Conservation (phyloP, 1,284 basidiomycete genomes). For the Takashimella tepidaria region DNA sequence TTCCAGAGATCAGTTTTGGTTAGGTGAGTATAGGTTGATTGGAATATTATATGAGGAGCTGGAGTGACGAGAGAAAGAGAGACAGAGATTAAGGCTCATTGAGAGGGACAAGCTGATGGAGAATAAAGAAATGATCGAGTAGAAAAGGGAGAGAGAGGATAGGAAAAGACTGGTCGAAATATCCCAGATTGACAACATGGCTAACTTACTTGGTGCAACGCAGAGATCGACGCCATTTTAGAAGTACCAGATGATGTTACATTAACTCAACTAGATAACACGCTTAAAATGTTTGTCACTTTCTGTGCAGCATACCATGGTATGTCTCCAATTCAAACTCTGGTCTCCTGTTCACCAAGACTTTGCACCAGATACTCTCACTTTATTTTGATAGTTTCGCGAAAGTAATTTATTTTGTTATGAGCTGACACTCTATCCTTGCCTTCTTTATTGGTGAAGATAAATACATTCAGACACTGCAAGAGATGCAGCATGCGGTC, state of each 20-base stretch:
- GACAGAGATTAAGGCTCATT: background rate
- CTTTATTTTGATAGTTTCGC: background rate
- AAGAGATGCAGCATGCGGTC: constrained; percentile 77
- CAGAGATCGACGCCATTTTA: constrained; percentile 81
- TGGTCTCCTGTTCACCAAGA: background rate
- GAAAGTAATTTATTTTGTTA: constrained; percentile 3
- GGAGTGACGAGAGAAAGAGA: background rate
- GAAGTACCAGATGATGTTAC: constrained; percentile 61
- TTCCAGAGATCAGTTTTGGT: constrained; percentile 28
- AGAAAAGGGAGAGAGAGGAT: background rate
- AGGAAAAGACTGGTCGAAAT: background rate
- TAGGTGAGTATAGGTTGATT: constrained; percentile 15
- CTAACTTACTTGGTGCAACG: too few relatives aligned
- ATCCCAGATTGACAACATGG: too few relatives aligned
- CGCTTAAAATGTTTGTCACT: constrained; percentile 67
- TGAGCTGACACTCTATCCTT: background rate
- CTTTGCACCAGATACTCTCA: background rate
- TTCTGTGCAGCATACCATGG: constrained; percentile 81
- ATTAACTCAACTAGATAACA: constrained; percentile 68
- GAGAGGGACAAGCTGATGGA: background rate
- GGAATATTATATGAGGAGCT: background rate
- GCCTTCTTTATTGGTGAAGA: constrained; percentile 59
- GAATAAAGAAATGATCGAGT: background rate
- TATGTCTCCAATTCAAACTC: constrained; percentile 45
- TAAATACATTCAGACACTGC: constrained; percentile 68